Conservation (phyloP, 2,329 filamentous ascomycete species). For the Alternaria consortialis region DNA sequence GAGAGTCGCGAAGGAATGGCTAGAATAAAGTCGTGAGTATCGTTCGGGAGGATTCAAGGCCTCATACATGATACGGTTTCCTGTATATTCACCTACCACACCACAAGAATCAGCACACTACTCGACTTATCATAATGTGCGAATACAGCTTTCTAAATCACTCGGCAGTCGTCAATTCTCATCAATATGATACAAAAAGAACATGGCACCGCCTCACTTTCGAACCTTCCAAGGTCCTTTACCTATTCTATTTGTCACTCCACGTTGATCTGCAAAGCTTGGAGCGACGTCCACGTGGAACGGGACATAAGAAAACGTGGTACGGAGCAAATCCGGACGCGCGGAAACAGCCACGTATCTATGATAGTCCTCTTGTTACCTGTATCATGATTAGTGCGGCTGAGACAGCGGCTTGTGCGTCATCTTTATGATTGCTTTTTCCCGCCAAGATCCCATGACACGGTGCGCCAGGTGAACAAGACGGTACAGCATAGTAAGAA, state of each 20-base stretch:
- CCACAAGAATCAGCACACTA: no score
- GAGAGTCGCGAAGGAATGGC: background rate
- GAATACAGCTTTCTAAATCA: background rate
- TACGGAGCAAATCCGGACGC: background rate
- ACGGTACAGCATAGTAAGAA: background rate
- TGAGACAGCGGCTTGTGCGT: background rate
- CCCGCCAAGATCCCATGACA: background rate
- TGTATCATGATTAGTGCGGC: background rate
- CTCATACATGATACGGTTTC: background rate
- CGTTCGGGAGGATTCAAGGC: no score
- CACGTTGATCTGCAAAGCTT: background rate
- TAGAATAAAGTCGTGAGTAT: background rate
- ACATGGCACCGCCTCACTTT: background rate
- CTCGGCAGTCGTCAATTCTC: background rate
- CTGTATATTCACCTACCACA: background rate
- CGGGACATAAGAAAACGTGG: conserved; percentile 7
- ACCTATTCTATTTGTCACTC: conserved; percentile 7
- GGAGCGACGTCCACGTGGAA: conserved; percentile 2
- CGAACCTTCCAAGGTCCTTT: background rate
- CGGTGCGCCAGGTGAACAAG: background rate
- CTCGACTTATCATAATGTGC: background rate
- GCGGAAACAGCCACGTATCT: background rate
- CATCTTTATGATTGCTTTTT: background rate
- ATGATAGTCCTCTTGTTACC: background rate
- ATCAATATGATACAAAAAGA: conserved; percentile 2